Evolutionary conservation across 768 basidiomycete genomes (phyloP).

Genomic region (Leccinum olivaceopallidum): DNA sequence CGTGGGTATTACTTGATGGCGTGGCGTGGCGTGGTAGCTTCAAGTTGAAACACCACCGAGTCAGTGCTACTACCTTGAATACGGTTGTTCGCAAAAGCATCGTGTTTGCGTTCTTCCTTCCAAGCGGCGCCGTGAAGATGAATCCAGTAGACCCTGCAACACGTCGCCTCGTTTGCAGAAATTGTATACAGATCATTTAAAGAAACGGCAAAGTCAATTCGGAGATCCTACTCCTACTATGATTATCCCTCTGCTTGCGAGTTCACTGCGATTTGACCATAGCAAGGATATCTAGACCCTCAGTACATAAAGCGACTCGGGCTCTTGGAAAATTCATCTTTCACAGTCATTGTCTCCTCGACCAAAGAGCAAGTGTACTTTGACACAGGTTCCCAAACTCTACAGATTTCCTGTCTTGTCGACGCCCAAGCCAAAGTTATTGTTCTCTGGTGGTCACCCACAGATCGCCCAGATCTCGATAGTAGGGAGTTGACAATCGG

Average conservation of each 20-base stretch:
- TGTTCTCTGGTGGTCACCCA: conserved; percentile 95
- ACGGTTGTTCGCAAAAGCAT: no score
- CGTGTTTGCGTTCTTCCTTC: conserved; percentile 58
- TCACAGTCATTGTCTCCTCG: conserved; percentile 82
- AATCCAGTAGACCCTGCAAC: conserved; percentile 92
- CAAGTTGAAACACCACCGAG: no score
- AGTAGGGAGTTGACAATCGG: conserved; percentile 85
- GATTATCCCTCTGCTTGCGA: conserved; percentile 56
- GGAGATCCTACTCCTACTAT: conserved; percentile 50
- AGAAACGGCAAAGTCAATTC: conserved; percentile 46
- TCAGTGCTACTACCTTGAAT: no score
- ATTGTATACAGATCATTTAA: conserved; percentile 62
- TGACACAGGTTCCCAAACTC: conserved; percentile 70
- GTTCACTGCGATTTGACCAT: conserved; percentile 74
- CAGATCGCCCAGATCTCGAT: conserved; percentile 87
- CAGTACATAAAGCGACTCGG: conserved; percentile 62
- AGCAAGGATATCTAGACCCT: conserved; percentile 76
- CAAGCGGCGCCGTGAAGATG: conserved; percentile 65
- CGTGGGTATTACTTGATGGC: no score
- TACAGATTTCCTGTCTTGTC: conserved; percentile 84
- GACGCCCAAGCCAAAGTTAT: conserved; percentile 86
- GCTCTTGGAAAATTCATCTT: conserved; percentile 73
- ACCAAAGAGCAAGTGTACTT: conserved; percentile 83
- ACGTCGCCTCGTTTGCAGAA: conserved; percentile 72
- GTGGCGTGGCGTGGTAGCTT: no score